Base-by-base conservation (phyloP, 192 early-diverging fungal genomes). In the Gorgonomyces haynaldii region DNA sequence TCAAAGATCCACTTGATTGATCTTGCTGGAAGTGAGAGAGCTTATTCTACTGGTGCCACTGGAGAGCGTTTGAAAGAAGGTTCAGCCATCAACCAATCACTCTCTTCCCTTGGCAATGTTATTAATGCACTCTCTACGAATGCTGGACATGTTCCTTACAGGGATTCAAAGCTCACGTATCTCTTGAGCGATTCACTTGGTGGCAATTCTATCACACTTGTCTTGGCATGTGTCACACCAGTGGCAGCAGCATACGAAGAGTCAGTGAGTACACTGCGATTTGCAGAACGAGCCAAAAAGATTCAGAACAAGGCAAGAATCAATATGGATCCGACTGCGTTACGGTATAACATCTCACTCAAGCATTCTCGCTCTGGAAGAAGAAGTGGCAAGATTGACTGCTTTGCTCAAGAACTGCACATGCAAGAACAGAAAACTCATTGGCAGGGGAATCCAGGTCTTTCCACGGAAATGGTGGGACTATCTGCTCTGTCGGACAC, bases 1-100 rank as follows among this genome's bases (percentile, higher is more conserved):
- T 53, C 36, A 8, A 70, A 75, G 40, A 82, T 90, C 58, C 84
- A 76, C 37, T 60, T 84, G 43, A 84, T 86, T n/a, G 86, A 89
- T 51, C 56, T 89, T 9, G 86, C 86, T 21, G 82, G 85, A 42
- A 28, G n/a, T 62, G 93, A 96, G 64, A 72, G 93, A 25, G 87
- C 88, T 2, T 79, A 85, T 52, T 66, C 82, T 17, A 91, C 93
- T 9, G 82, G 82, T 49, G 88, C 88, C 0, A 89, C 87, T 0
- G 93, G 93, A 7, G 23, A 23, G 46, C 69, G 84, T 1, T 53
- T 91, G 24, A 80, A 82, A 41, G 88, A 91, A 42, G 88, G 85
- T 2, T 72, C 78, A 16, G 79, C 81, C 50, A 91, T 91, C 61
- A 91, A 91, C 64, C 83, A 79, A 61, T 82, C 78, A 16, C 56